Evolutionary conservation across 1,284 basidiomycete genomes (phyloP).

Genomic region (Ceratobasidium sp.): DNA sequence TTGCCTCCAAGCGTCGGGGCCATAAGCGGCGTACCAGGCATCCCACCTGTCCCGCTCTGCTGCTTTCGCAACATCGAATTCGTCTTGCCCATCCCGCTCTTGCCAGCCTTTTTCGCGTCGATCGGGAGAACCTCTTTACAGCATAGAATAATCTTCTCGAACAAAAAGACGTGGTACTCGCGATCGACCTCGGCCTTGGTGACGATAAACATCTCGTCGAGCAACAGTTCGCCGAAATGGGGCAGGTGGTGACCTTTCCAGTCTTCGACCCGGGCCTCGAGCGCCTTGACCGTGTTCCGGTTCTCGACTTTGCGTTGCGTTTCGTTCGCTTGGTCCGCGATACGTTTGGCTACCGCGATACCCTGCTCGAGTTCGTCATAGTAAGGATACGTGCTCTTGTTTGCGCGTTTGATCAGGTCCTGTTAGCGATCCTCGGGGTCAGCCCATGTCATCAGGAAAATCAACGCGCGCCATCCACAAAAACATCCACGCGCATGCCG

Average conservation of each 20-base stretch:
- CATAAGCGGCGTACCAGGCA: conserved; percentile 57
- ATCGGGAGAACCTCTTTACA: conserved; percentile 85
- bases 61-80: conserved; percentile 82
- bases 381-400: conserved; percentile 71
- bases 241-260: conserved; percentile 99
- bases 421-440: not conserved
- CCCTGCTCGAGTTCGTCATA: conserved; percentile 89
- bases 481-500: not conserved
- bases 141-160: conserved; percentile 98
- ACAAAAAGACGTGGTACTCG: conserved; percentile 98
- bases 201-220: conserved; percentile 96
- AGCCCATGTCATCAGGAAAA: not conserved
- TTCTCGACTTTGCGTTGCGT: conserved; percentile 91
- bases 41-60: conserved; percentile 59
- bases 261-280: conserved; percentile 94
- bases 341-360: conserved; percentile 88
- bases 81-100: conserved; percentile 76
- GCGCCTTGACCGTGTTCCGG: conserved; percentile 86
- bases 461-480: no score
- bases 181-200: conserved; percentile 97
- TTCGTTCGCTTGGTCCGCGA: conserved; percentile 97
- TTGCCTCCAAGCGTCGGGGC: conserved; percentile 69
- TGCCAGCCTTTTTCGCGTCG: conserved; percentile 56
- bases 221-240: conserved; percentile 92
- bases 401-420: conserved; percentile 52